Conservation (phyloP, 2,329 filamentous ascomycete genomes). For the Alternaria ethzedia region DNA sequence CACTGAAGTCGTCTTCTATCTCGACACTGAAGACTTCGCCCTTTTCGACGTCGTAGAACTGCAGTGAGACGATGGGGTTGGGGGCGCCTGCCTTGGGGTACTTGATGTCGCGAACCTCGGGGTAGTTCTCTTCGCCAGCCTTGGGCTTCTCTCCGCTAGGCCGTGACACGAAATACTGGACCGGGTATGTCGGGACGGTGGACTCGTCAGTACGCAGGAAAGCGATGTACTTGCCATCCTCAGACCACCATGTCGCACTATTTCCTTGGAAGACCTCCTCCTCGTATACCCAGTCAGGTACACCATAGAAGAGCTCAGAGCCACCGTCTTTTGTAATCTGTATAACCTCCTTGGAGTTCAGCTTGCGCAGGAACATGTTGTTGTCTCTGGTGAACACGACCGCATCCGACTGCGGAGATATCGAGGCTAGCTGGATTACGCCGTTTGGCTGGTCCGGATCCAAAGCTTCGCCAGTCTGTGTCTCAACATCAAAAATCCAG, state of each 20-base stretch:
- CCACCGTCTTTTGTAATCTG: conserved; percentile 89
- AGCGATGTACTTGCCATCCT: conserved; percentile 85
- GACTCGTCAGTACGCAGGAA: conserved; percentile 96
- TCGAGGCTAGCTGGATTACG: conserved; percentile 81
- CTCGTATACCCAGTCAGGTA: conserved; percentile 98
- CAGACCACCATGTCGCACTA: conserved; percentile 93
- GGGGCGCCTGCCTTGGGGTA: conserved; percentile 95
- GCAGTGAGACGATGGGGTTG: conserved; percentile 86
- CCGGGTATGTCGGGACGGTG: conserved; percentile 84
- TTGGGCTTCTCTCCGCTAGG: conserved; percentile 75
- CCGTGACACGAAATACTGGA: conserved; percentile 90
- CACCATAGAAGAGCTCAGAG: conserved; percentile 87
- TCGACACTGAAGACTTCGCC: conserved; percentile 80
- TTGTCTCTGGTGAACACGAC: conserved; percentile 90
- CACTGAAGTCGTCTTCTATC: conserved; percentile 76
- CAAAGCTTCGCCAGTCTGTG: conserved; percentile 77
- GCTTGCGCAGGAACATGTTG: conserved; percentile 81
- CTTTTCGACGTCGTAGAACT: conserved; percentile 85
- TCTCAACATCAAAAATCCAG: conserved; percentile 89
- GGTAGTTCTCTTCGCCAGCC: conserved; percentile 83
- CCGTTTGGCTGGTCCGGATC: conserved; percentile 70
- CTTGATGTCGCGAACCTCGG: conserved; percentile 89
- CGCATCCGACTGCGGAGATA: conserved; percentile 87
- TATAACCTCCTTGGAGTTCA: conserved; percentile 65
- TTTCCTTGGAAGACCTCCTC: conserved; percentile 81